phyloP scores from a whole-genome alignment of 257 asterid species.

The Petrea volubilis region DNA sequence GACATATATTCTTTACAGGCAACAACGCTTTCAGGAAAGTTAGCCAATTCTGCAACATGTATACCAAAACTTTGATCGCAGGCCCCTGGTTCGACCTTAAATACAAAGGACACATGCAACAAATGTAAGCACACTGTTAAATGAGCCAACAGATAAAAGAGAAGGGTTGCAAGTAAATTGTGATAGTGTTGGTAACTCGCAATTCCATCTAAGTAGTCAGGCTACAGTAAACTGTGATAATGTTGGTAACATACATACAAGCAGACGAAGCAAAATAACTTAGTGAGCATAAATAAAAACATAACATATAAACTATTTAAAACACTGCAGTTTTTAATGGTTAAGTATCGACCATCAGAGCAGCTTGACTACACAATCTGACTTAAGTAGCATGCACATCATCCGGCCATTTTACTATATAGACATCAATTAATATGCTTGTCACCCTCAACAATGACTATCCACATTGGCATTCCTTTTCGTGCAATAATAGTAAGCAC shows the following conservation, averaged over 20 bases:
- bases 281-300: neutral
- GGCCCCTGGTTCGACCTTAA: conserved; percentile 92
- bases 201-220: conserved; percentile 2
- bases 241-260: neutral
- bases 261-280: neutral
- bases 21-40: conserved; percentile 89
- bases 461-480: neutral
- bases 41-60: conserved; percentile 98
- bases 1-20: no score
- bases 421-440: neutral
- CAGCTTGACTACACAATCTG: neutral
- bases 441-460: conserved; percentile 2
- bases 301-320: neutral
- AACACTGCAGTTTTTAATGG: neutral
- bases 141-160: neutral
- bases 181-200: no score
- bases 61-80: conserved; percentile 99
- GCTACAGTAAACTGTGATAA: neutral
- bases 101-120: conserved; percentile 16
- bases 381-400: conserved; percentile 2
- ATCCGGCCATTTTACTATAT: neutral
- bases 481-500: neutral
- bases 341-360: neutral
- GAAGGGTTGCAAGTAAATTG: no score
- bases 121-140: conserved; percentile 7